Conservation (phyloP, 2,329 filamentous ascomycete species). For the Aspergillus pseudonomiae region DNA sequence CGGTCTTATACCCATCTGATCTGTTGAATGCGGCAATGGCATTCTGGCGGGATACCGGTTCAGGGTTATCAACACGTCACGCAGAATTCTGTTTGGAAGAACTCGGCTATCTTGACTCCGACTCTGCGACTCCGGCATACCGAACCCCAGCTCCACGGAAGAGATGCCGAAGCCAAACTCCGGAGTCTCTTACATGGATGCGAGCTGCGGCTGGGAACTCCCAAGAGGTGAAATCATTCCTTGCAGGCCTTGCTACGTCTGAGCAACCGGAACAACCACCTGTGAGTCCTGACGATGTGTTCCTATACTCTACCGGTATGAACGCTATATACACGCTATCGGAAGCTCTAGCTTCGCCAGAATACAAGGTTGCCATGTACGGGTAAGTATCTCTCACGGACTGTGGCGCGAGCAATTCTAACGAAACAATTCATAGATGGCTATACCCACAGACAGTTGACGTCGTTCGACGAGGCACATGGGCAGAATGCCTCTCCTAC, state of each 20-base stretch:
- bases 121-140: neutral
- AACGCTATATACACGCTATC: constrained; percentile 1
- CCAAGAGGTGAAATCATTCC: neutral
- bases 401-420: too few relatives aligned
- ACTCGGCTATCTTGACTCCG: neutral
- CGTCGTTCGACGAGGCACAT: neutral
- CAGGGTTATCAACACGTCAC: neutral
- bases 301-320: neutral
- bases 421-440: neutral
- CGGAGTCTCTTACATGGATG: neutral
- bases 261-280: neutral
- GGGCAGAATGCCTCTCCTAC: neutral
- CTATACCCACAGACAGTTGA: neutral
- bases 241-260: neutral
- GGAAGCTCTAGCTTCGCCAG: neutral
- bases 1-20: neutral
- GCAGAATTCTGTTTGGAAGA: neutral
- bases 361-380: neutral
- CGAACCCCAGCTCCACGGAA: neutral
- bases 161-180: neutral
- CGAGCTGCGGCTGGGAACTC: neutral
- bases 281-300: neutral
- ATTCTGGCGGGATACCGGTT: neutral
- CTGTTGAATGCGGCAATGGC: neutral
- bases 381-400: neutral